These are phyloP conservation scores for Stygiomarasmius scandens DNA, from an alignment of 1,284 basidiomycete species.

Conservation along the genomic window DNA sequence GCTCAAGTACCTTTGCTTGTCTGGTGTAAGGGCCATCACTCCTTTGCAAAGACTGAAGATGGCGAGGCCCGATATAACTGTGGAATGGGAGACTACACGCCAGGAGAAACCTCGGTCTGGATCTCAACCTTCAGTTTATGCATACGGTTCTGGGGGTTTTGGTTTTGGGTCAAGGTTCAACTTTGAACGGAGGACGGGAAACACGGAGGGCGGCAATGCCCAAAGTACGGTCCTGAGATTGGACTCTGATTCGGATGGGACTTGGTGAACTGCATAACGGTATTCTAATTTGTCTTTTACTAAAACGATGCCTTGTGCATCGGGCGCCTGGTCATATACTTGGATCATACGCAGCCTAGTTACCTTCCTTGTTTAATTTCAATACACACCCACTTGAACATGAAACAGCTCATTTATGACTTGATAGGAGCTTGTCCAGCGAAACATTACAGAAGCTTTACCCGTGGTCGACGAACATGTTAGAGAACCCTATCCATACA, in stretches of 20 bases:
- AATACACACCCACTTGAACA: too few relatives aligned
- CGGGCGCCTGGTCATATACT: too few relatives aligned
- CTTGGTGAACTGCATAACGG: background rate
- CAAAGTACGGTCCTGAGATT: background rate
- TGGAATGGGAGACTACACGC: conserved; percentile 4
- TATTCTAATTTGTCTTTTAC: background rate
- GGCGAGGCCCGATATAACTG: background rate
- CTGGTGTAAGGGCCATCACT: background rate
- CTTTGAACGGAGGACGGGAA: background rate
- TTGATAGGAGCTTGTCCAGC: too few relatives aligned
- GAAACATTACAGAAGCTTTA: too few relatives aligned
- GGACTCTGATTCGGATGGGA: background rate
- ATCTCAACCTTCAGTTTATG: background rate
- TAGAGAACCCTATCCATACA: too few relatives aligned
- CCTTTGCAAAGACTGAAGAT: conserved; percentile 3
- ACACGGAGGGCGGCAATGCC: background rate
- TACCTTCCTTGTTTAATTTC: too few relatives aligned
- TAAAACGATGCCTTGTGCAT: too few relatives aligned
- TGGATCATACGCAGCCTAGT: too few relatives aligned
- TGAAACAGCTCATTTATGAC: too few relatives aligned
- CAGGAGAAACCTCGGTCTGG: background rate
- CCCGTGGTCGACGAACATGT: too few relatives aligned
- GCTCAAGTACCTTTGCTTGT: conserved; percentile 4
- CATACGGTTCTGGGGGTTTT: background rate
- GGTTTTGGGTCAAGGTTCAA: conserved; percentile 8